These are phyloP conservation scores for Cubamyces lactineus DNA, from an alignment of 768 basidiomycete species.

Conservation along the genomic window DNA sequence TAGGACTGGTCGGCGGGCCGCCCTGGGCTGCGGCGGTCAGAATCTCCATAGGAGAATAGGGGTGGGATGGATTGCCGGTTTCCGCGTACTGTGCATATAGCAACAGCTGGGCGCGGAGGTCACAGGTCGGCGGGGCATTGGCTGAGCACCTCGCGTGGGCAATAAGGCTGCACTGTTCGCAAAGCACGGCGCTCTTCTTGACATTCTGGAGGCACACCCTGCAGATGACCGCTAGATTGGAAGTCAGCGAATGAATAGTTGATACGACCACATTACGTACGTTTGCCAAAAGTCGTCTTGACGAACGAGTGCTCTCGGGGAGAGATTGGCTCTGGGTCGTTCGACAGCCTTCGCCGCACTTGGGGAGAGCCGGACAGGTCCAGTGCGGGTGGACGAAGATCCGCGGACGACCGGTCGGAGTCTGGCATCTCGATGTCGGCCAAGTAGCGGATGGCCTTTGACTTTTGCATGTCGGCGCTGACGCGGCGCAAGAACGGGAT, in stretches of 20 bases:
- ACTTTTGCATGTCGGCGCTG: slow-evolving; percentile 81
- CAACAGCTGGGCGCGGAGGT: slow-evolving; percentile 79
- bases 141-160: slow-evolving; percentile 77
- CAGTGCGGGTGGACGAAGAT: slow-evolving; percentile 41
- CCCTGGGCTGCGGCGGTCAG: slow-evolving; percentile 37
- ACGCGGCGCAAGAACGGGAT: slow-evolving; percentile 94
- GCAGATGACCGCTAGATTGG: slow-evolving; percentile 74
- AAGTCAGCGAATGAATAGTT: slow-evolving; percentile 12
- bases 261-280: slow-evolving; percentile 51
- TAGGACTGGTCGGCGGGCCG: slow-evolving; percentile 46
- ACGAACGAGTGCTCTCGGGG: slow-evolving; percentile 83
- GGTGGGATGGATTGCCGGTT: slow-evolving; percentile 57
- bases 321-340: slow-evolving; percentile 52
- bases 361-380: slow-evolving; percentile 39
- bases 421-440: slow-evolving; percentile 49
- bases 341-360: slow-evolving; percentile 28
- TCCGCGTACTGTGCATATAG: slow-evolving; percentile 79
- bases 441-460: slow-evolving; percentile 60
- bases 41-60: slow-evolving; percentile 55
- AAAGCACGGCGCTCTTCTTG: slow-evolving; percentile 87
- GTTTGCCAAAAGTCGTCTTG: slow-evolving; percentile 90
- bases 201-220: slow-evolving; percentile 79
- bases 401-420: slow-evolving; percentile 41
- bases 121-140: slow-evolving; percentile 79
- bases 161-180: slow-evolving; percentile 88